Conservation (phyloP, 768 basidiomycete species). For the Aureoboletus auriporus region DNA sequence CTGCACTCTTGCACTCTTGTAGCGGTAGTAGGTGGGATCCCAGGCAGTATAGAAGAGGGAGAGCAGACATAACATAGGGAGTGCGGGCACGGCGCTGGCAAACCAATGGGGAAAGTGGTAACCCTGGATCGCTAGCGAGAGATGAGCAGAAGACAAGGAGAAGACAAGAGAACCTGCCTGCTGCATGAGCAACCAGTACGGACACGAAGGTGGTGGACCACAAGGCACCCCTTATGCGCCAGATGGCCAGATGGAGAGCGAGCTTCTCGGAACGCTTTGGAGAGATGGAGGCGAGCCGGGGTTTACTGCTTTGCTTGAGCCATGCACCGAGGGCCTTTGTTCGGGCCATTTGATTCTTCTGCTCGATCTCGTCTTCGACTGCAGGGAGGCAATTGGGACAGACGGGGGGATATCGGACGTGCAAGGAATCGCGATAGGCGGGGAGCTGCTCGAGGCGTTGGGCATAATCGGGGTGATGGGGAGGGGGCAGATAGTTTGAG, state of each 20-base stretch:
- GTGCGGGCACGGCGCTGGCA: slow-evolving; percentile 30
- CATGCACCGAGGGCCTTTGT: slow-evolving; percentile 70
- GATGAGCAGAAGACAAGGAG: slow-evolving; percentile 1
- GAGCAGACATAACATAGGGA: slow-evolving; percentile 48
- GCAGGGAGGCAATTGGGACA: slow-evolving; percentile 71
- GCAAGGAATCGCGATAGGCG: slow-evolving; percentile 69
- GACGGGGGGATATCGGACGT: slow-evolving; percentile 83
- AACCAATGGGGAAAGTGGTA: slow-evolving; percentile 17
- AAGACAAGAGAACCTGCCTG: slow-evolving; percentile 37
- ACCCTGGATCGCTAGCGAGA: slow-evolving; percentile 18
- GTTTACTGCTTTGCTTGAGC: slow-evolving; percentile 62
- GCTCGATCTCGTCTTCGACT: slow-evolving; percentile 78
- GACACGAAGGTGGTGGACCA: slow-evolving; percentile 51
- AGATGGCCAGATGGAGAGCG: slow-evolving; percentile 50
- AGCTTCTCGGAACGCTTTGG: slow-evolving; percentile 31
- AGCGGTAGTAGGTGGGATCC: slow-evolving; percentile 76
- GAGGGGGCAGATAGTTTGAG: slow-evolving; percentile 81
- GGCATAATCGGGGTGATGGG: slow-evolving; percentile 77
- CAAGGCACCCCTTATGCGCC: slow-evolving; percentile 66
- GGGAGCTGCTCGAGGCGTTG: slow-evolving; percentile 59
- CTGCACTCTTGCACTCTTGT: slow-evolving; percentile 59
- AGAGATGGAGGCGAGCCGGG: no score
- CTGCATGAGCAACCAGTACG: slow-evolving; percentile 39
- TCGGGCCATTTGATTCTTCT: slow-evolving; percentile 79
- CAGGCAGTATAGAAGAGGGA: slow-evolving; percentile 80